These are phyloP conservation scores for Protomyces pachydermus DNA, from an alignment of 1,139 yeast genomes.

Conservation along the genomic window DNA sequence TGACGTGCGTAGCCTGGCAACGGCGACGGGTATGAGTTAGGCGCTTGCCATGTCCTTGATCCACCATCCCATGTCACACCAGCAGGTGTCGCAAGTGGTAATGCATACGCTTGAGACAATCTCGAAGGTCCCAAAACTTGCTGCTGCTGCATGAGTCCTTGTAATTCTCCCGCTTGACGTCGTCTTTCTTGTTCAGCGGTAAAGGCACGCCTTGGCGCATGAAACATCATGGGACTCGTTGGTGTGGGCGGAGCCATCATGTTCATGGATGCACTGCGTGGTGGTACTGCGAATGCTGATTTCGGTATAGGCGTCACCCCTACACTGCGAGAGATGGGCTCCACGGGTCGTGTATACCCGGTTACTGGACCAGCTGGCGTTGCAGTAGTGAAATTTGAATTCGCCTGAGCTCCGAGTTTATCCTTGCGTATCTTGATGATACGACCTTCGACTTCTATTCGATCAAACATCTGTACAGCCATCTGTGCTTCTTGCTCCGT, in stretches of 20 bases:
- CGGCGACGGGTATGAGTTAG: too few species aligned
- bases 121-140: neutral
- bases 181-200: neutral
- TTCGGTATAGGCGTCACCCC: neutral
- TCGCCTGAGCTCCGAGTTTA: slow-evolving; percentile 31
- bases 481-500: slow-evolving; percentile 49
- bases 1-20: neutral
- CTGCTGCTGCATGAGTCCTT: neutral
- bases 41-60: too few species aligned
- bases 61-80: too few species aligned
- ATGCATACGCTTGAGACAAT: neutral
- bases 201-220: neutral
- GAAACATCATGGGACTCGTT: neutral
- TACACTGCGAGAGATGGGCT: neutral
- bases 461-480: slow-evolving; percentile 51
- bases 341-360: neutral
- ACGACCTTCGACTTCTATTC: slow-evolving; percentile 54
- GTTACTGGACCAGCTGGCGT: neutral
- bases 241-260: neutral
- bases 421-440: slow-evolving; percentile 58
- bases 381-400: neutral
- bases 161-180: neutral
- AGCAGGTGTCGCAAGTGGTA: too few species aligned
- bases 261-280: neutral
- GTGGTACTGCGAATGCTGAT: neutral